phyloP scores from a whole-genome alignment of 164 flowering plant genomes.

The Litsea cubeba region DNA sequence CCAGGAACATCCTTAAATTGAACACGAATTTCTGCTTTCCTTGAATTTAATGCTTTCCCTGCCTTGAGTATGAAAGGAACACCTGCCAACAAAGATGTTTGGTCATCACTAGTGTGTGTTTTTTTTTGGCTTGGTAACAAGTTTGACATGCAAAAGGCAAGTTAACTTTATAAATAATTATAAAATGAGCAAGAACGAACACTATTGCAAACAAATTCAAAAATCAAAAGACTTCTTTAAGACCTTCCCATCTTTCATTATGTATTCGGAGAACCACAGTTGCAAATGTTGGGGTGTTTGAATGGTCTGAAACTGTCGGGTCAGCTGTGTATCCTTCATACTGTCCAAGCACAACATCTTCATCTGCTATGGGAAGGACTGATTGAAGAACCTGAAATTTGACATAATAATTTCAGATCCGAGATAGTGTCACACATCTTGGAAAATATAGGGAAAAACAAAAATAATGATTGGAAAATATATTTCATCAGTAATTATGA shows the following conservation, averaged over 20 bases:
- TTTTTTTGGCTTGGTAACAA: not conserved
- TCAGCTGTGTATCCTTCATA: conserved; percentile 85
- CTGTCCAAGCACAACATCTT: conserved; percentile 95
- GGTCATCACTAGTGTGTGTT: not conserved
- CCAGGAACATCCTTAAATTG: conserved; percentile 99
- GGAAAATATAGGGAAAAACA: not conserved
- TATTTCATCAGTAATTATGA: not conserved
- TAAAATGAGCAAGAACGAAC: not conserved
- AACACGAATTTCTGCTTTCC: conserved; percentile 93
- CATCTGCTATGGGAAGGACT: conserved; percentile 64
- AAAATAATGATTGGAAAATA: not conserved
- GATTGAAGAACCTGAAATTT: conserved; percentile 85
- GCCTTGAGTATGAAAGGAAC: conserved; percentile 95
- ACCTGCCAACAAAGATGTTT: conserved; percentile 40
- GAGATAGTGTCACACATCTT: not conserved
- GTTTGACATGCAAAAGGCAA: not conserved
- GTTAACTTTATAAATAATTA: not conserved
- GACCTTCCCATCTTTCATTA: conserved; percentile 99
- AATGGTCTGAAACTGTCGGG: conserved; percentile 81
- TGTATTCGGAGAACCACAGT: conserved; percentile 71
- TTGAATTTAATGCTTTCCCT: conserved; percentile 87
- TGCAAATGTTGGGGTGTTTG: conserved; percentile 97
- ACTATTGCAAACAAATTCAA: not conserved
- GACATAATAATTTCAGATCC: not conserved
- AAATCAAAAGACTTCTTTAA: not conserved